phyloP scores from a whole-genome alignment of 2,329 filamentous ascomycete genomes.

The Sporothrix variecibatus region DNA sequence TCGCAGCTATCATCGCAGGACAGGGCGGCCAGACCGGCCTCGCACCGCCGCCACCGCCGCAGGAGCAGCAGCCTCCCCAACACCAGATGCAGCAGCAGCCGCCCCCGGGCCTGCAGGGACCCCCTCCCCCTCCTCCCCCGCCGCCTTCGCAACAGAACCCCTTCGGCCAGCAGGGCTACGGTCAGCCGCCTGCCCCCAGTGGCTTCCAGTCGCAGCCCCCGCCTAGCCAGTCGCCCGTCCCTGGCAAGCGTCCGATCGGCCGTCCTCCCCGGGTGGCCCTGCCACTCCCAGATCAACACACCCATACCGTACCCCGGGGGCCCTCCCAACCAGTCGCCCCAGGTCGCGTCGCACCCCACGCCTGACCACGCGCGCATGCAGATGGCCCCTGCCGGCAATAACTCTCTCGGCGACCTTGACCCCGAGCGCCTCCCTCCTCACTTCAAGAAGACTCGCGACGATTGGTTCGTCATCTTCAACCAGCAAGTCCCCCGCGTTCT shows the following conservation, averaged over 20 bases:
- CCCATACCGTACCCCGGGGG: constrained; percentile 78
- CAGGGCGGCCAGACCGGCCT: constrained; percentile 79
- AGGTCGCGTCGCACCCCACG: constrained; percentile 78
- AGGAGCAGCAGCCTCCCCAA: constrained; percentile 57
- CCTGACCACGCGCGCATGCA: constrained; percentile 62
- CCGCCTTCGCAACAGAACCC: constrained; percentile 67
- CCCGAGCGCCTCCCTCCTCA: constrained; percentile 80
- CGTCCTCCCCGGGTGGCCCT: constrained; percentile 68
- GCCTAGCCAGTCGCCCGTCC: constrained; percentile 83
- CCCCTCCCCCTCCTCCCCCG: constrained; percentile 59
- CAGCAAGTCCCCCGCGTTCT: constrained; percentile 83
- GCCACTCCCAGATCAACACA: constrained; percentile 88
- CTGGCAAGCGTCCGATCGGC: constrained; percentile 72
- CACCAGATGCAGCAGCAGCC: constrained; percentile 78
- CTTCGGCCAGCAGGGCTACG: constrained; percentile 69
- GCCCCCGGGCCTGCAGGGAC: constrained; percentile 63
- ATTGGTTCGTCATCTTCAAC: constrained; percentile 98
- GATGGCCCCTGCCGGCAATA: constrained; percentile 54
- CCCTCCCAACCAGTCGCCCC: constrained; percentile 72
- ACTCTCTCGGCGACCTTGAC: constrained; percentile 80
- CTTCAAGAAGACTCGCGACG: constrained; percentile 83
- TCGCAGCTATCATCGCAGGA: constrained; percentile 94
- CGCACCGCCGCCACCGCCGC: constrained; percentile 74
- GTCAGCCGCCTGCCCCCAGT: constrained; percentile 53
- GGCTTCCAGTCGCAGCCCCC: constrained; percentile 83